Evolutionary conservation across 768 basidiomycete genomes (phyloP).

Genomic region (Lentinus brumalis): DNA sequence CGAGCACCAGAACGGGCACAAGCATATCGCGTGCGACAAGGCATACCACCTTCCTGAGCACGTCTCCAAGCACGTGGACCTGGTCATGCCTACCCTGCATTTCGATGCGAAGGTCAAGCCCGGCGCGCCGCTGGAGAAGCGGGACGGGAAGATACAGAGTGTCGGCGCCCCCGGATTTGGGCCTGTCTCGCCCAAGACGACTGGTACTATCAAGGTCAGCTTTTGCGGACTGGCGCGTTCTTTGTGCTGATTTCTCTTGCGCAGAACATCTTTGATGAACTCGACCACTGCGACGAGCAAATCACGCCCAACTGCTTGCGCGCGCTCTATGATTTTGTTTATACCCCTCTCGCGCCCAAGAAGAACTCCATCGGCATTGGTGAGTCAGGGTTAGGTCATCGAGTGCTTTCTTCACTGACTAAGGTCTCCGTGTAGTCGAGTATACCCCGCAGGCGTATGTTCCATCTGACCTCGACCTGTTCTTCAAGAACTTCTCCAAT

Average conservation of each 20-base stretch:
- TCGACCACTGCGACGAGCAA: constrained; percentile 7
- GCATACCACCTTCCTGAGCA: constrained; percentile 66
- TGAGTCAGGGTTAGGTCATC: constrained; percentile 8
- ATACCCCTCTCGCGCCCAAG: constrained; percentile 23
- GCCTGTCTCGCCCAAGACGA: constrained; percentile 18
- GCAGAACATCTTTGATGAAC: neutral
- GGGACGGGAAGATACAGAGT: neutral
- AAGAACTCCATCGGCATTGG: constrained; percentile 31
- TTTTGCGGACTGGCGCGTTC: neutral
- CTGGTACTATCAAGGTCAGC: constrained; percentile 13
- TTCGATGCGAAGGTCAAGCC: constrained; percentile 39
- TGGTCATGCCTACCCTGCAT: constrained; percentile 72
- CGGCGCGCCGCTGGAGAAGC: constrained; percentile 16
- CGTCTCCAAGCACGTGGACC: constrained; percentile 59
- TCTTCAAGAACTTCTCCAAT: constrained; percentile 42
- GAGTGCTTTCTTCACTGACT: neutral
- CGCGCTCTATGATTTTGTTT: constrained; percentile 33
- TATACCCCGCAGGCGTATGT: constrained; percentile 43
- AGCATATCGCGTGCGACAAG: constrained; percentile 56
- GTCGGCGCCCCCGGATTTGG: neutral
- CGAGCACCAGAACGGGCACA: constrained; percentile 53
- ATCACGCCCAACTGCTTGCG: constrained; percentile 34
- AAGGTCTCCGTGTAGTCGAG: constrained; percentile 35
- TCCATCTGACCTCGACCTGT: constrained; percentile 43
- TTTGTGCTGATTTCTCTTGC: no score